Conservation (phyloP, 108 stramenopile genomes). For the Skeletonema tropicum region DNA sequence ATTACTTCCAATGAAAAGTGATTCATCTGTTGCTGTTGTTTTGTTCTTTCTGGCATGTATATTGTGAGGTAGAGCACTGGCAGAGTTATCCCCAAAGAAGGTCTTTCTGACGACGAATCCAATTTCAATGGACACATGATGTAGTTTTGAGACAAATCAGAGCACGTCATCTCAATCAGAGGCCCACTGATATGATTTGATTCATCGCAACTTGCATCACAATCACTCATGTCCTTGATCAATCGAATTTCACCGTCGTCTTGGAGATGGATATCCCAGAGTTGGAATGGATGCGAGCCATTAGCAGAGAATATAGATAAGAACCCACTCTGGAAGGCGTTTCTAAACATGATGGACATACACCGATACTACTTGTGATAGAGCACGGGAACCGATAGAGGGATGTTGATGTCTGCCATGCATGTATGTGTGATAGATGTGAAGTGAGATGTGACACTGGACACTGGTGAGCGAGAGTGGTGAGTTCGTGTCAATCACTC, state of each 20-base stretch:
- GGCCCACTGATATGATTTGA: not conserved
- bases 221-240: not conserved
- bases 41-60: not conserved
- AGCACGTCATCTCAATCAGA: slow-evolving; percentile 3
- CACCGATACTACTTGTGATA: no score
- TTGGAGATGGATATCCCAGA: slow-evolving; percentile 19
- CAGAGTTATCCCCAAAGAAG: slow-evolving; percentile 23
- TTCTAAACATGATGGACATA: slow-evolving; percentile 13
- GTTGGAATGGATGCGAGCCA: slow-evolving; percentile 26
- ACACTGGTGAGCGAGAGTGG: no score
- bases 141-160: slow-evolving; percentile 13
- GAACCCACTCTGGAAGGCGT: slow-evolving; percentile 26
- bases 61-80: slow-evolving; percentile 17
- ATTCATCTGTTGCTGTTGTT: not conserved
- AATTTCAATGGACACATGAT: slow-evolving; percentile 16
- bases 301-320: slow-evolving; percentile 30
- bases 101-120: not conserved
- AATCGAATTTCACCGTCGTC: slow-evolving; percentile 4
- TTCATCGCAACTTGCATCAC: not conserved
- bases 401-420: no score
- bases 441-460: no score
- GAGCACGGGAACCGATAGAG: no score
- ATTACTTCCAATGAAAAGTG: slow-evolving; percentile 26
- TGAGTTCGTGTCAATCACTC: no score
- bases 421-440: no score